Base-by-base conservation (phyloP, 176 grass and related monocot species). In the Urochloa ruziziensis region DNA sequence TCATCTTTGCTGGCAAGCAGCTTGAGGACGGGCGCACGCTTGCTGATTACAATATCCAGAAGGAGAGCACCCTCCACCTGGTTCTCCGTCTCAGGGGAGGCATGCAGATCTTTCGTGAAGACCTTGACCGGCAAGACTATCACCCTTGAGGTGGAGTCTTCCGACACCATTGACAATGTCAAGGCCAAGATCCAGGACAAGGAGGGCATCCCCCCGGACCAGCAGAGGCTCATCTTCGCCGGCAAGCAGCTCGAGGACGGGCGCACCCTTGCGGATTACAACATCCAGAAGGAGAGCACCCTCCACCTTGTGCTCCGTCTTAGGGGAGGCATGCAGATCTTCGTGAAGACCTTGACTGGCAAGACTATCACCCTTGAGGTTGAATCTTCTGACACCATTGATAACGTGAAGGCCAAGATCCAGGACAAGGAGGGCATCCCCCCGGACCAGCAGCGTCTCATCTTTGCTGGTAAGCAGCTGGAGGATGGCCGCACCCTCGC, bases 121-220 rank as follows among this genome's bases (percentile, higher is more conserved):
- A 94, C 93, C 1, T 6, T 95, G 0, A 95, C 93, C 0, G 90
- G 90, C 21, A 95, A 95, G 90, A 95, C 90, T 0, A 92, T 95
- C 24, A 92, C 93, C 21, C 40, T 95, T 0, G 93, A 90, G 93
- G 90, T 95, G 0, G 90, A 92, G 82, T 2, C 1, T 0, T 96
- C 93, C 0, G 92, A 94, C 80, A 94, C 89, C 5, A 89, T 94
- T 0, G 89, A 91, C 19, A 91, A 92, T 0, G 88, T 93, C 0
- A 90, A 91, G 77, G 85, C 91, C 4, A 94, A 94, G 81, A 91
- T 94, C 35, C 89, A 94, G 65, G 89, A 94, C 35, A 94, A 94
- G 86, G 92, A 94, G 76, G 89, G 91, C 0, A 94, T 94, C 0
- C 89, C 92, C 0, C 89, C 92, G 0, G 92, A 94, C 67, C 89